Percentiles rank a stretch among this genome's conserved stretches.
These are phyloP conservation scores for Melocanna baccifera DNA, from an alignment of 176 grass and related monocot species.

Conservation along the genomic window DNA sequence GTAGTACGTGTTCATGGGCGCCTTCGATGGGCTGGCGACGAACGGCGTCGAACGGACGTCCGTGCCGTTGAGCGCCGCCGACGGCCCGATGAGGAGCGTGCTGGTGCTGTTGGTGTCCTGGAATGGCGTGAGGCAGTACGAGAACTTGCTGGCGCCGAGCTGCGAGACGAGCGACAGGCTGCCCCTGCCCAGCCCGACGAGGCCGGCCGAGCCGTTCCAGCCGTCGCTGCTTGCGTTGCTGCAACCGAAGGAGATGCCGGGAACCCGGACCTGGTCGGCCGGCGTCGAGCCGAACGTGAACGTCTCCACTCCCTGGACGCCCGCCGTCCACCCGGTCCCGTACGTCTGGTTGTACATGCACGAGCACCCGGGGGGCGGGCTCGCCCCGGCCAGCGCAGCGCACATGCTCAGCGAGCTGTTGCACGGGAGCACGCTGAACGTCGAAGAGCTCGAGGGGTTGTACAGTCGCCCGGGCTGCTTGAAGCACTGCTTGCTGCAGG, in stretches of 20 bases:
- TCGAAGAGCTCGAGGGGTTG: constrained; percentile 54
- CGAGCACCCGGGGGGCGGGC: constrained; percentile 31
- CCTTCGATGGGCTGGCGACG: constrained; percentile 38
- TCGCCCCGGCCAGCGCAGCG: background rate
- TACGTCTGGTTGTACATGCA: constrained; percentile 69
- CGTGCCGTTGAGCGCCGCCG: constrained; percentile 26
- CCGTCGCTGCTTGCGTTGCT: constrained; percentile 46
- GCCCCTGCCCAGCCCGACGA: constrained; percentile 60
- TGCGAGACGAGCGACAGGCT: constrained; percentile 59
- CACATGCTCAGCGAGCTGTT: constrained; percentile 41
- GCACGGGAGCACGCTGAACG: constrained; percentile 56
- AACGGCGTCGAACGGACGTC: constrained; percentile 51
- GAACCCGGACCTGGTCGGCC: constrained; percentile 18
- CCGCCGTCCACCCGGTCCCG: constrained; percentile 61
- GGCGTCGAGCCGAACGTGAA: constrained; percentile 54
- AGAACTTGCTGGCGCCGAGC: constrained; percentile 59
- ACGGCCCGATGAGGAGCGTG: constrained; percentile 47
- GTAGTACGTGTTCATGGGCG: constrained; percentile 52
- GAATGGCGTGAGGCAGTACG: constrained; percentile 69
- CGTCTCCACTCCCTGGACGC: constrained; percentile 50
- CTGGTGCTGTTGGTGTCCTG: constrained; percentile 48
- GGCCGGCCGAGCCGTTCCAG: constrained; percentile 42
- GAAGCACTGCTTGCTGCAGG: constrained; percentile 50
- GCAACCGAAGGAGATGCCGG: constrained; percentile 51
- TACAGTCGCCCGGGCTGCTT: constrained; percentile 45